phyloP scores from a whole-genome alignment of 768 basidiomycete species.

The Roridomyces roridus region DNA sequence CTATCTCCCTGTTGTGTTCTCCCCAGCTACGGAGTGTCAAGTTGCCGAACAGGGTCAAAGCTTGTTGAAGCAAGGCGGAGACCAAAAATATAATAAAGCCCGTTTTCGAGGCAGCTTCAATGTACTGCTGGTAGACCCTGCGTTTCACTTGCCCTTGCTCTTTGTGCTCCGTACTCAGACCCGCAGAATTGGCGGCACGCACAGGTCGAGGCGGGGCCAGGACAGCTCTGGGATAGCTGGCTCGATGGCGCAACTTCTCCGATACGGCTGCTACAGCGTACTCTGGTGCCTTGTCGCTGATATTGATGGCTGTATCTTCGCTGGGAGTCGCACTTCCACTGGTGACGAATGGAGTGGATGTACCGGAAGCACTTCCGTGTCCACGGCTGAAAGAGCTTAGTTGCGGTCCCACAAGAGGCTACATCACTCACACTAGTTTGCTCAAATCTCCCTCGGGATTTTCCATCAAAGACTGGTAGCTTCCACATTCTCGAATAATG shows the following conservation, averaged over 20 bases:
- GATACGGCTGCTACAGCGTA: conserved; percentile 41
- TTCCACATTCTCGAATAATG: conserved; percentile 78
- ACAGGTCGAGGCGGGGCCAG: conserved; percentile 48
- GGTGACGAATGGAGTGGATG: conserved; percentile 54
- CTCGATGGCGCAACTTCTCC: conserved; percentile 63
- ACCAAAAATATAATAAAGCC: conserved; percentile 74
- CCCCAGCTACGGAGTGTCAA: conserved; percentile 82
- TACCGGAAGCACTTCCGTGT: conserved; percentile 57
- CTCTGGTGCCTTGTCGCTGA: conserved; percentile 31
- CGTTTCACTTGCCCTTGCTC: conserved; percentile 84
- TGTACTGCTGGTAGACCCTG: conserved; percentile 78
- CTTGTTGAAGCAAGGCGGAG: conserved; percentile 62
- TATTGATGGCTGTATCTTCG: conserved; percentile 29
- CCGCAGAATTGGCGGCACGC: conserved; percentile 47
- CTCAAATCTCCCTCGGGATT: conserved; percentile 70
- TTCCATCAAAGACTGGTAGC: conserved; percentile 64
- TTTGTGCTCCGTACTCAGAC: conserved; percentile 69
- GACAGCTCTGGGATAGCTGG: conserved; percentile 63
- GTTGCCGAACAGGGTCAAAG: conserved; percentile 62
- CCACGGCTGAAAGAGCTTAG: conserved; percentile 32
- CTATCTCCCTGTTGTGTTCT: conserved; percentile 70
- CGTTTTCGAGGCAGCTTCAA: conserved; percentile 75
- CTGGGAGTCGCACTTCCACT: conserved; percentile 44
- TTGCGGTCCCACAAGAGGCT: neutral
- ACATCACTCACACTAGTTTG: conserved; percentile 70